These are phyloP conservation scores for Geotrichum citri-aurantii DNA, from an alignment of 1,139 yeast species.

Conservation along the genomic window DNA sequence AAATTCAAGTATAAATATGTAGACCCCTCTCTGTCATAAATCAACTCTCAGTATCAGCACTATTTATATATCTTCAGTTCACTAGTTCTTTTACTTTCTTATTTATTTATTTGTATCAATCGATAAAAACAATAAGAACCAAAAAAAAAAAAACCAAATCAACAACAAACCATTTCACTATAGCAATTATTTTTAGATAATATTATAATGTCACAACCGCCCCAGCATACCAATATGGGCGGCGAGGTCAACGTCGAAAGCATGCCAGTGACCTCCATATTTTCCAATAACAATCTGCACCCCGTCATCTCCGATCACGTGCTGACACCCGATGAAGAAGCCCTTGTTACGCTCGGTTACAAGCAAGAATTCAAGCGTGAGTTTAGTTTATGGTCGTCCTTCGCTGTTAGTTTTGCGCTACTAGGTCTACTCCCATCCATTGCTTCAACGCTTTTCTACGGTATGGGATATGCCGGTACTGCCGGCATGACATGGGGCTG, in stretches of 20 bases:
- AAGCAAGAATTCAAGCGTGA: slow-evolving; percentile 64
- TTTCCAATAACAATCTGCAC: slow-evolving; percentile 23
- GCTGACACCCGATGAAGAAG: slow-evolving; percentile 28
- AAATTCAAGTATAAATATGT: background rate
- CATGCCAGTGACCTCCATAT: slow-evolving; percentile 25
- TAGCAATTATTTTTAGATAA: background rate
- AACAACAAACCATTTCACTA: no score
- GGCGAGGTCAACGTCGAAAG: slow-evolving; percentile 27
- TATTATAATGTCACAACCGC: background rate
- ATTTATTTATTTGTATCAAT: background rate
- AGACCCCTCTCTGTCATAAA: background rate
- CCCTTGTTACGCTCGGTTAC: slow-evolving; percentile 53
- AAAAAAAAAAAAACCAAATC: no score
- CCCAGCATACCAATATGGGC: slow-evolving; percentile 17
- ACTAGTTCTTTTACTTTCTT: background rate
- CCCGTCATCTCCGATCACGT: slow-evolving; percentile 28
- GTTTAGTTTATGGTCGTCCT: slow-evolving; percentile 54
- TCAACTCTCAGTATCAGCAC: background rate
- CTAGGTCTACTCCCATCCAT: slow-evolving; percentile 65
- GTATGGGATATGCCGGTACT: slow-evolving; percentile 49
- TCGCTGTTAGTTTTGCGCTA: slow-evolving; percentile 64
- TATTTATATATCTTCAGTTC: background rate
- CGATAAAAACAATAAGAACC: no score
- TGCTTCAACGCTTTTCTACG: slow-evolving; percentile 38
- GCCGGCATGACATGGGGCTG: slow-evolving; percentile 62